Percentiles rank a stretch among this genome's conserved stretches.
Evolutionary conservation across 306 rosid genomes (phyloP).

Genomic region (Cicer arietinum): DNA sequence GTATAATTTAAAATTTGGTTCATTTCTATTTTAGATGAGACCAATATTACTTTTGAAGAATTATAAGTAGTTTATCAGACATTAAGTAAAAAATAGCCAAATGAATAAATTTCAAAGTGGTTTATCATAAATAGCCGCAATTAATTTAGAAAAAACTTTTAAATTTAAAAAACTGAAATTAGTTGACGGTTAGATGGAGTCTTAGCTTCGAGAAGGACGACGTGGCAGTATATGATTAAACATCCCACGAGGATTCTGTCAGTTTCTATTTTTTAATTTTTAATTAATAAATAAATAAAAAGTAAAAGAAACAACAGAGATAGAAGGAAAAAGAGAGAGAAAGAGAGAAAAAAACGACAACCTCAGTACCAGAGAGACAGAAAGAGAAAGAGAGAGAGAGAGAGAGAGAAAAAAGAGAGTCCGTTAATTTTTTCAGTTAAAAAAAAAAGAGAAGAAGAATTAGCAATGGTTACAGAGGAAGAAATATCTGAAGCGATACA

Average conservation of each 20-base stretch:
- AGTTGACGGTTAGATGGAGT: background rate
- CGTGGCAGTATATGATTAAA: constrained; percentile 6
- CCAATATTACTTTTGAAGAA: no score
- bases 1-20: no score
- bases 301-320: constrained; percentile 40
- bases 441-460: background rate
- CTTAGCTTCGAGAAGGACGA: background rate
- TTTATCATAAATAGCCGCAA: no score
- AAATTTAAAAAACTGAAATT: background rate
- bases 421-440: constrained; percentile 54
- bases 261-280: constrained; percentile 12
- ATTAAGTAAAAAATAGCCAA: no score
- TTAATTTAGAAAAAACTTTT: no score
- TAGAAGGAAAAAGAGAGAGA: constrained; percentile 11
- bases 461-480: constrained; percentile 67
- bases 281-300: constrained; percentile 6
- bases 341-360: constrained; percentile 46
- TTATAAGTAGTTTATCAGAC: no score
- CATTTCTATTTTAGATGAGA: no score
- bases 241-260: constrained; percentile 12
- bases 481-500: constrained; percentile 70
- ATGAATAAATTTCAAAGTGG: no score
- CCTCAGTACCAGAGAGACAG: constrained; percentile 28
- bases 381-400: constrained; percentile 35
- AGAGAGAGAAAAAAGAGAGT: constrained; percentile 36